phyloP scores from a whole-genome alignment of 2,329 filamentous ascomycete species.

The Aspergillus pseudoviridinutans region DNA sequence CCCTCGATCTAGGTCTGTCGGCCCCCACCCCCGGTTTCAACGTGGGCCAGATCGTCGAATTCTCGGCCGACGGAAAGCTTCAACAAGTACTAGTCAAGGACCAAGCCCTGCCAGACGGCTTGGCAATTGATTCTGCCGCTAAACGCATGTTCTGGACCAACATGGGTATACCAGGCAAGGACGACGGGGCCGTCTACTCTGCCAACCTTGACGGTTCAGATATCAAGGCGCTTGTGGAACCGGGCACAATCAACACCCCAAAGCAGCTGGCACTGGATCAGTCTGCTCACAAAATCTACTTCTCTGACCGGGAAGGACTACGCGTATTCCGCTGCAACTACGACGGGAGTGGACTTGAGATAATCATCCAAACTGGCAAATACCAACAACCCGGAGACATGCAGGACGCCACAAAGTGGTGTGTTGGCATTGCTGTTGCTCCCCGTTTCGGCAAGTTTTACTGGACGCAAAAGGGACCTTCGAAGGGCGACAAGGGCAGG shows the following conservation, averaged over 20 bases:
- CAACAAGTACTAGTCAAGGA: constrained; percentile 10
- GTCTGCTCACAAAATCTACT: constrained; percentile 31
- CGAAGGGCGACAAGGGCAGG: constrained; percentile 49
- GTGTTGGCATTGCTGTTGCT: constrained; percentile 54
- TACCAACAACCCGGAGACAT: constrained; percentile 22
- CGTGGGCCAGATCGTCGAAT: constrained; percentile 17
- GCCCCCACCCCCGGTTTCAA: constrained; percentile 7
- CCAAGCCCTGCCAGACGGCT: constrained; percentile 42
- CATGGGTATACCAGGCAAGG: constrained; percentile 43
- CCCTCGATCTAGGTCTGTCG: constrained; percentile 23
- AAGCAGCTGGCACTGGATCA: constrained; percentile 39
- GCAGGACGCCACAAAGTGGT: constrained; percentile 44
- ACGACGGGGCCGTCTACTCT: constrained; percentile 44
- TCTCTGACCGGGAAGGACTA: constrained; percentile 44
- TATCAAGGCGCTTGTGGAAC: constrained; percentile 40
- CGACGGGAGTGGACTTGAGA: constrained; percentile 32
- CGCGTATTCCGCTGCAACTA: constrained; percentile 33
- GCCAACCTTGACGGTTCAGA: constrained; percentile 50
- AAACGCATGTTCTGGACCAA: constrained; percentile 49
- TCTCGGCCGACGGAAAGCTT: constrained; percentile 15
- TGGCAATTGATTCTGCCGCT: constrained; percentile 33
- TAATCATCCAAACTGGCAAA: constrained; percentile 39
- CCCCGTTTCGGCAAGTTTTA: constrained; percentile 46
- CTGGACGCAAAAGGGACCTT: constrained; percentile 58
- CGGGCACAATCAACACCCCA: constrained; percentile 48